phyloP scores from a whole-genome alignment of 2,329 filamentous ascomycete species.

The Intubia oerlemansii region DNA sequence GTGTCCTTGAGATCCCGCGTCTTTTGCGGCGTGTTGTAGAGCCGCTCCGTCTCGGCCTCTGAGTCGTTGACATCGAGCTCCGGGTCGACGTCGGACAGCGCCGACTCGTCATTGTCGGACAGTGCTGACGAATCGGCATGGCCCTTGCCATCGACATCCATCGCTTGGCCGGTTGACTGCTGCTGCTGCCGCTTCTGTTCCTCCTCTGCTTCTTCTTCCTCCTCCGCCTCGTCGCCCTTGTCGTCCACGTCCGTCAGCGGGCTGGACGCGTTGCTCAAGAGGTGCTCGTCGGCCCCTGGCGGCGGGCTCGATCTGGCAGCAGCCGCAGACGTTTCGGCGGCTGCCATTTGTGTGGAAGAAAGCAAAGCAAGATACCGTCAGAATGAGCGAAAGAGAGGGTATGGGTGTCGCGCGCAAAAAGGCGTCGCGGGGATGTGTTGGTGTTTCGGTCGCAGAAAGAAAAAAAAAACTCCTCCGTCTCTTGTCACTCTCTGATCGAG shows the following conservation, averaged over 20 bases:
- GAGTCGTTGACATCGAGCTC: slow-evolving; percentile 40
- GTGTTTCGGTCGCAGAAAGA: no score
- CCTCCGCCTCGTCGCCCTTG: slow-evolving; percentile 19
- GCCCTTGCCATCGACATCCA: slow-evolving; percentile 5
- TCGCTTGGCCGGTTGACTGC: neutral
- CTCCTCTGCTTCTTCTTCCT: slow-evolving; percentile 1
- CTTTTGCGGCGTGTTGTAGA: slow-evolving; percentile 70
- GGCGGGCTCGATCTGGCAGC: slow-evolving; percentile 27
- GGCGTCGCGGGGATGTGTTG: no score
- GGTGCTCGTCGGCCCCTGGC: slow-evolving; percentile 28
- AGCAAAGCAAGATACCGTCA: no score
- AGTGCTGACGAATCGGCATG: slow-evolving; percentile 5
- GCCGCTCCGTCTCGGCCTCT: slow-evolving; percentile 83
- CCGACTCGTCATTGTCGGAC: slow-evolving; percentile 16
- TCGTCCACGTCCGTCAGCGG: slow-evolving; percentile 86
- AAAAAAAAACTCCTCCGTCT: no score
- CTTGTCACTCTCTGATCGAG: no score
- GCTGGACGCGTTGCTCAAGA: slow-evolving; percentile 65
- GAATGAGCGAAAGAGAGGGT: no score
- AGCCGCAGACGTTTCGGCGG: slow-evolving; percentile 24
- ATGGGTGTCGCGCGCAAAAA: no score
- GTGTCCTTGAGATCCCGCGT: slow-evolving; percentile 10
- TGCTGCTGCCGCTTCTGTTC: neutral
- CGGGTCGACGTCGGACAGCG: slow-evolving; percentile 30
- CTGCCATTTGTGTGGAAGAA: slow-evolving; percentile 22